A percentile compares a stretch with the other conserved stretches of the same genome.
Conservation (phyloP, 768 basidiomycete genomes). For the Russula dissimulans region DNA sequence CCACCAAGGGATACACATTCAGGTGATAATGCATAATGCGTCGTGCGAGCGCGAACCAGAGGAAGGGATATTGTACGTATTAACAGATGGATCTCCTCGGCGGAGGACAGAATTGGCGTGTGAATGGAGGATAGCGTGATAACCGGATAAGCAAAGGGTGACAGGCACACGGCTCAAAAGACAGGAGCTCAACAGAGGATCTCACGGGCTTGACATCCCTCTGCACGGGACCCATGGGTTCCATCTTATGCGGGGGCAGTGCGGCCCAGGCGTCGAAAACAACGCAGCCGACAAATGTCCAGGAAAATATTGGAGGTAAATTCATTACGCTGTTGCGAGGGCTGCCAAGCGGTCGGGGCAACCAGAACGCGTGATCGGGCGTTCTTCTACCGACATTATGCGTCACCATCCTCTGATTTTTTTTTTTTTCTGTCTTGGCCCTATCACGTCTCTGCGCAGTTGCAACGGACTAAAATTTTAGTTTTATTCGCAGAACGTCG, state of each 20-base stretch:
- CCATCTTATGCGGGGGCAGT: neutral
- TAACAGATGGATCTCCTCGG: constrained; percentile 16
- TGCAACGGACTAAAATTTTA: no score
- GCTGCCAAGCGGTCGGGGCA: neutral
- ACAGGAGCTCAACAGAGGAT: no score
- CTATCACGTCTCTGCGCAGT: neutral
- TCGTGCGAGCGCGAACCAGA: no score
- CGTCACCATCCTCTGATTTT: neutral
- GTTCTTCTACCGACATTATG: constrained; percentile 10
- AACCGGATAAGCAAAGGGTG: neutral
- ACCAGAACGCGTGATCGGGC: constrained; percentile 14
- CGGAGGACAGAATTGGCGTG: neutral
- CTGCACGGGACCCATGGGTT: neutral
- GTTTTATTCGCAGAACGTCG: no score
- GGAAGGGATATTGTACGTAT: constrained; percentile 1
- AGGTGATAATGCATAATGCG: no score
- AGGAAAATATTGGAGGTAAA: no score
- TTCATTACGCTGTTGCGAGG: neutral
- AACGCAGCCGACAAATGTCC: no score
- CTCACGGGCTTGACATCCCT: no score
- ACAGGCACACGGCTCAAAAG: neutral
- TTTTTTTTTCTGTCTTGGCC: neutral
- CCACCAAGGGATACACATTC: no score
- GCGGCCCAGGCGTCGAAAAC: neutral
- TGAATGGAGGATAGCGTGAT: constrained; percentile 10